Evolutionary conservation across 202 grass and related monocot species (phyloP), one percentile per base, ranked within the genome.

Genomic region (Alloteropsis angusta): DNA sequence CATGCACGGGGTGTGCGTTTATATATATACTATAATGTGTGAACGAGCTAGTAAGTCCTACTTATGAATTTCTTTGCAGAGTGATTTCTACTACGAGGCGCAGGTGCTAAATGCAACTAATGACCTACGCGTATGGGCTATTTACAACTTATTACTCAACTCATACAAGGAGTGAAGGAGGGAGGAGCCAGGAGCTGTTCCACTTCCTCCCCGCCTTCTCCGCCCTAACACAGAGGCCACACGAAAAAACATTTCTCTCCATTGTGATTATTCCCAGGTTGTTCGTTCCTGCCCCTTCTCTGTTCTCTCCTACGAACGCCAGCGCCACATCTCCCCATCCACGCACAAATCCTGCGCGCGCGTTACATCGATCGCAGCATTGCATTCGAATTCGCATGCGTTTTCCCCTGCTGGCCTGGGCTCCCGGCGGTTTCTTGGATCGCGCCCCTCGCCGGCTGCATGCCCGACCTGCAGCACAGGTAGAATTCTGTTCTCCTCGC

Each of bases 351-450:
- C 70, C 32, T 45, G 17, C 47, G 48, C 48, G 32, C 47, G 48
- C 48, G 32, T 30, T 30, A 1, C 28, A 30, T 30, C 28, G 28
- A 8, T 66, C 9, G 18, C 61, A 13, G 9, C 8, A 18, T 41
- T 32, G 74, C 28, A 30, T 30, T 30, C 41, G 74, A 1, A 30
- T 30, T 30, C 41, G 74, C 57, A 43, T 72, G 56, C 66, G 26
- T 36, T 71, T 60, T 16, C 12, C 35, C 43, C 9, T 21, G 68
- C 44, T n/a, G n/a, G n/a, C n/a, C n/a, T n/a, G n/a, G n/a, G n/a
- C 50, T 61, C 38, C 46, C 25, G 39, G 83, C 60, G 19, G 39
- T 80, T 85, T 65, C 68, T 58, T 79, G 38, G 48, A 57, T 85
- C 68, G 47, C 38, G 28, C 19, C 19, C 5, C n/a, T 60, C n/a